Percentiles rank a stretch among this genome's conserved stretches.
Evolutionary conservation across 2,329 filamentous ascomycete species (phyloP).

Genomic region (Fusarium setosum): DNA sequence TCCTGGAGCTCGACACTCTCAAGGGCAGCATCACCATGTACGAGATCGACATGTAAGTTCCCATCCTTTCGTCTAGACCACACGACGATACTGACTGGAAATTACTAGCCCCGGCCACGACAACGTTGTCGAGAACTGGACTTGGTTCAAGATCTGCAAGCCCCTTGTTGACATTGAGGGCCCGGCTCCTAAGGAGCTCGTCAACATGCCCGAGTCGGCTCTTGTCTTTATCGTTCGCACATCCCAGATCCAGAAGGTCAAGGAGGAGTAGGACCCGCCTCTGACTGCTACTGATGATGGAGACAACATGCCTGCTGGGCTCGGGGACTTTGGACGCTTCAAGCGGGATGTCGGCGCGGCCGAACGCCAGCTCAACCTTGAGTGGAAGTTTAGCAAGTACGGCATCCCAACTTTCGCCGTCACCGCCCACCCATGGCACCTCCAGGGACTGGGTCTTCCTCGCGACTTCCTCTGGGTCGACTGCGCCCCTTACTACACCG

Average conservation of each 20-base stretch:
- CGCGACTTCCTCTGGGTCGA: slow-evolving; percentile 35
- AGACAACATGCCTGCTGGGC: not conserved
- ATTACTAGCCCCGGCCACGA: not conserved
- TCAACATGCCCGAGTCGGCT: slow-evolving; percentile 14
- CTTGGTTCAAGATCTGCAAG: slow-evolving; percentile 41
- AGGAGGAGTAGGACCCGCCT: slow-evolving; percentile 35
- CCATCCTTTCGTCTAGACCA: not conserved
- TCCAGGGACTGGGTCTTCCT: slow-evolving; percentile 2
- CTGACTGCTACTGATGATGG: slow-evolving; percentile 8
- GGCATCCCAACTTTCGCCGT: slow-evolving; percentile 38
- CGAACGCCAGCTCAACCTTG: slow-evolving; percentile 16
- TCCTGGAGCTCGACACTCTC: slow-evolving; percentile 6
- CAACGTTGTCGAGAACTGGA: slow-evolving; percentile 24
- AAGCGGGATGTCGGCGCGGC: slow-evolving; percentile 7
- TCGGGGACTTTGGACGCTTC: slow-evolving; percentile 25
- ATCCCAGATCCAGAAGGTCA: slow-evolving; percentile 26
- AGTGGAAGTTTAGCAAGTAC: slow-evolving; percentile 35
- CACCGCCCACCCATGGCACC: slow-evolving; percentile 16
- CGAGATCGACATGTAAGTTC: slow-evolving; percentile 34
- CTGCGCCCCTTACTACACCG: slow-evolving; percentile 4
- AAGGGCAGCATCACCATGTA: slow-evolving; percentile 35
- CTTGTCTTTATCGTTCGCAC: slow-evolving; percentile 36
- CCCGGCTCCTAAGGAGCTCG: slow-evolving; percentile 9
- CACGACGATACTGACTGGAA: not conserved
- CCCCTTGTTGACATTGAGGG: slow-evolving; percentile 17